Evolutionary conservation across 2,329 filamentous ascomycete species (phyloP).

Genomic region (Dothistroma septosporum): DNA sequence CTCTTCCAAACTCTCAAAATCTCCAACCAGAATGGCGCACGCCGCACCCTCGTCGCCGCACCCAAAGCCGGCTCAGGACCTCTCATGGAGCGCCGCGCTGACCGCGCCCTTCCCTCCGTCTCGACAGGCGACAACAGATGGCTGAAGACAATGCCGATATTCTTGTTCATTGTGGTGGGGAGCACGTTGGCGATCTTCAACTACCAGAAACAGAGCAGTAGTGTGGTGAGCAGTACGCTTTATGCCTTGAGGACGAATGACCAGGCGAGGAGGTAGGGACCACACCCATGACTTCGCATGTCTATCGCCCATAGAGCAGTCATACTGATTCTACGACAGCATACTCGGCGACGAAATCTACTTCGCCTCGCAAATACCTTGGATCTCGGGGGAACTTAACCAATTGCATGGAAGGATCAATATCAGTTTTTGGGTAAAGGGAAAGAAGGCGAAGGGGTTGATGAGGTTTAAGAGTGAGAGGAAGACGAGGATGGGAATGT

Average conservation of each 20-base stretch:
- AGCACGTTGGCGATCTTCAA: constrained; percentile 92
- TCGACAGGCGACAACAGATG: constrained; percentile 27
- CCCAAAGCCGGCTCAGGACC: constrained; percentile 50
- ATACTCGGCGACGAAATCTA: constrained; percentile 69
- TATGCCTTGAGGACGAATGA: constrained; percentile 84
- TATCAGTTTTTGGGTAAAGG: constrained; percentile 81
- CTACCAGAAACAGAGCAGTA: constrained; percentile 92
- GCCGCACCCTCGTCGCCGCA: constrained; percentile 48
- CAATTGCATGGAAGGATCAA: constrained; percentile 88
- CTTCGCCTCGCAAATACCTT: constrained; percentile 47
- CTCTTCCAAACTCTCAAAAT: constrained; percentile 8
- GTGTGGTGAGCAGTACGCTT: constrained; percentile 74
- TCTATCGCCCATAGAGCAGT: neutral
- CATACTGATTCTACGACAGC: neutral
- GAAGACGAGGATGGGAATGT: constrained; percentile 62
- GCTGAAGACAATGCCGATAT: constrained; percentile 70
- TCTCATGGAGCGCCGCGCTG: constrained; percentile 49
- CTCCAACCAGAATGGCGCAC: constrained; percentile 9
- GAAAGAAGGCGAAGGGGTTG: constrained; percentile 63
- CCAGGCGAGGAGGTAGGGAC: constrained; percentile 57
- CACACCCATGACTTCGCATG: too few species aligned
- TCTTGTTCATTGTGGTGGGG: constrained; percentile 65
- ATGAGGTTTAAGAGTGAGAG: constrained; percentile 79
- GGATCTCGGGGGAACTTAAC: constrained; percentile 68
- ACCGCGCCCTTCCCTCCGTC: constrained; percentile 50